Base-by-base conservation (phyloP, 306 rosid species). In the Castanea mollissima region DNA sequence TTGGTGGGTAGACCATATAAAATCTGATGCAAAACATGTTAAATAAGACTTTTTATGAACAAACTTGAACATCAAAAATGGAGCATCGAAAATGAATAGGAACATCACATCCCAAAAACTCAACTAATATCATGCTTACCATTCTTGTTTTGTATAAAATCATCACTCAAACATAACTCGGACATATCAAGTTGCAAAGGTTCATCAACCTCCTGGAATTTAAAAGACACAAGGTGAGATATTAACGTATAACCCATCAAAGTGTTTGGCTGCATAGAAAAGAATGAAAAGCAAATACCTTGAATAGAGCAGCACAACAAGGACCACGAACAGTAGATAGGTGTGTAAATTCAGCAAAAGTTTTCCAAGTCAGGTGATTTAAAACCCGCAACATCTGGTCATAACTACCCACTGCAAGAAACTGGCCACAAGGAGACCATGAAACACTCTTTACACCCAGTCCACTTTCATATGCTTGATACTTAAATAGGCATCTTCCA, bases 381-480 rank as follows among this genome's bases (percentile, higher is more conserved):
- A 94, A 86, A 80, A 92, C 97, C 81, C 97, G 91, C 94, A 95
- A 83, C 96, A 90, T 95, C 87, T 95, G 97, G 78, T 95, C 99
- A 83, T 92, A 95, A 82, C 99, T 94, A 60, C 99, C 97, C 64
- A 94, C 99, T 34, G 99, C 98, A 31, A 94, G 90, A 88, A 87
- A 94, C 81, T 91, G 98, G 44, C 99, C 99, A 89, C 97, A 94
- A 49, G 97, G 97, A 84, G 97, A 94, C 99, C 99, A 94, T 52
- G 98, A 91, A 65, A 92, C 97, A 73, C 87, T 92, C 84, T 93
- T 95, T 79, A 95, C 99, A 52, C 98, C 98, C 80, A 93, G 84
- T 83, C 98, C 98, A 86, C 97, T 93, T 88, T 95, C 99, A 67
- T 93, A 95, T 63, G 99, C 96, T 75, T 93, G 98, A 90, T 93